phyloP scores from a whole-genome alignment of 768 basidiomycete species.

The Lactifluus subvellereus region DNA sequence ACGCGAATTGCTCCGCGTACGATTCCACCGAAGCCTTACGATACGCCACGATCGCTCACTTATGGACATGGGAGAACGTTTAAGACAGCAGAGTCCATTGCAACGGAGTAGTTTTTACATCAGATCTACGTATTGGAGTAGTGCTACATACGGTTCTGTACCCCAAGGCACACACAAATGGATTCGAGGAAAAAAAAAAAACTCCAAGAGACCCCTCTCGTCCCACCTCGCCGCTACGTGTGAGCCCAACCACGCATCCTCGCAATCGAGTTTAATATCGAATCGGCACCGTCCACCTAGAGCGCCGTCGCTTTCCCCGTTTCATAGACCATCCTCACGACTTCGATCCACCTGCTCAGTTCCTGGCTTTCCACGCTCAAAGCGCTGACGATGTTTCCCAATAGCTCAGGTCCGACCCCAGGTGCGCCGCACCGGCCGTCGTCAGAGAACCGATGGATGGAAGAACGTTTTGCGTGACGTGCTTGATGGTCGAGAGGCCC shows the following conservation, averaged over 20 bases:
- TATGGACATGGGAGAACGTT: too few relatives aligned
- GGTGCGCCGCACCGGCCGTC: conserved; percentile 67
- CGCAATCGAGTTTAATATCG: conserved; percentile 8
- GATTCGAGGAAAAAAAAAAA: too few relatives aligned
- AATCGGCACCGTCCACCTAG: conserved; percentile 8
- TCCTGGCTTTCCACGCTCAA: conserved; percentile 83
- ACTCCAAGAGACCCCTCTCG: background rate
- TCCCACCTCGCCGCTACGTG: background rate
- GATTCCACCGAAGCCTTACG: too few relatives aligned
- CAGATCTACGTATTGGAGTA: background rate
- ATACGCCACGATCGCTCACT: too few relatives aligned
- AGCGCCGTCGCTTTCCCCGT: conserved; percentile 9
- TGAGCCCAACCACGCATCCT: conserved; percentile 16
- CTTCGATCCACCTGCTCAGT: conserved; percentile 74
- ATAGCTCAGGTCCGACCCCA: conserved; percentile 84
- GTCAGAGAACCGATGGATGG: conserved; percentile 65
- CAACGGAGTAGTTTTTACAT: too few relatives aligned
- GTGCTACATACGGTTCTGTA: too few relatives aligned
- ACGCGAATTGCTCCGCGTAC: too few relatives aligned
- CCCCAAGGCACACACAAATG: too few relatives aligned
- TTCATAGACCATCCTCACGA: conserved; percentile 50
- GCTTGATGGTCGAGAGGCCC: conserved; percentile 69
- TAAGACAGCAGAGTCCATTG: too few relatives aligned
- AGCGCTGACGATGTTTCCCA: conserved; percentile 85
- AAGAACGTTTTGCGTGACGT: conserved; percentile 65